phyloP scores from a whole-genome alignment of 1,139 yeast species.

The Debaryomyces subglobosus region DNA sequence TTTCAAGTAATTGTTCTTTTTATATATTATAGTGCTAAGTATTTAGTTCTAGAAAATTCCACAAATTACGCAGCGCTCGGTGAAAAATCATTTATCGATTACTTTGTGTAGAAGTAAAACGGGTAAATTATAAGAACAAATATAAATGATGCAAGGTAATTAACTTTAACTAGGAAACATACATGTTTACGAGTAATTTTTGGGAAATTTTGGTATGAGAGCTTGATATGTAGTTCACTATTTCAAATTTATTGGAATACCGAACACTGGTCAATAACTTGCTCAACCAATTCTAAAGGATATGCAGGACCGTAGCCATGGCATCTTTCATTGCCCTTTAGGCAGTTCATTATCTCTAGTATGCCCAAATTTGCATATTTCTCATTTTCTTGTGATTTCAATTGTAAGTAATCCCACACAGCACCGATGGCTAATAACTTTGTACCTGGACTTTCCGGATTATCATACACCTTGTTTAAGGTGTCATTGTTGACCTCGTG shows the following conservation, averaged over 20 bases:
- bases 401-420: constrained; percentile 75
- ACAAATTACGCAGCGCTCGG: constrained; percentile 1
- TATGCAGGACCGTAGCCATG: constrained; percentile 89
- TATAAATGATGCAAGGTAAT: neutral
- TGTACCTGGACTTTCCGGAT: constrained; percentile 37
- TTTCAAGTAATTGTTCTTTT: neutral
- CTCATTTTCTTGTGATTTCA: constrained; percentile 44
- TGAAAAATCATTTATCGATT: neutral
- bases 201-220: neutral
- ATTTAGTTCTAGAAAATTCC: constrained; percentile 10
- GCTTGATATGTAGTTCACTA: neutral
- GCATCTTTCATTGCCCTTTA: constrained; percentile 72
- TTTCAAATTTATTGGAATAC: neutral
- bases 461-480: constrained; percentile 36
- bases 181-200: too few species aligned
- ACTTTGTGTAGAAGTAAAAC: neutral
- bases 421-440: constrained; percentile 73
- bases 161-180: neutral
- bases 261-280: constrained; percentile 22
- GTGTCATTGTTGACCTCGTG: constrained; percentile 22
- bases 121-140: neutral
- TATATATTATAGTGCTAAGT: constrained; percentile 1
- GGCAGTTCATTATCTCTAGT: constrained; percentile 54
- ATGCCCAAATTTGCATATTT: constrained; percentile 60
- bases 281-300: constrained; percentile 51